Evolutionary conservation across 345 rosid species (phyloP).

Genomic region (Hibiscus mutabilis): DNA sequence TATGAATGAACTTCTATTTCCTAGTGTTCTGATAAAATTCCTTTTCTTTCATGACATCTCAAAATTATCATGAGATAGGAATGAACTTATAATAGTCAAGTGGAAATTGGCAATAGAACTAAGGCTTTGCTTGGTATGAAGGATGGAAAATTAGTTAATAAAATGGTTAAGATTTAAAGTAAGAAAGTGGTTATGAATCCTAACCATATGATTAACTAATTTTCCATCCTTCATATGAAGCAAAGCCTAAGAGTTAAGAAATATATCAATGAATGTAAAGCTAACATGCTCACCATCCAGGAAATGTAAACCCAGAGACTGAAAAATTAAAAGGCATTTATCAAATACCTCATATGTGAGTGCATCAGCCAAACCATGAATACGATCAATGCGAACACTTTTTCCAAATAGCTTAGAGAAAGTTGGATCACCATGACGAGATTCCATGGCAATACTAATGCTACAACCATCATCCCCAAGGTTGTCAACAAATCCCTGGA

Average conservation of each 20-base stretch:
- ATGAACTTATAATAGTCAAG: background rate
- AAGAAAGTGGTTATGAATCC: no score
- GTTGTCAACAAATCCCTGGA: conserved; percentile 88
- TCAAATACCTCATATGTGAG: conserved; percentile 78
- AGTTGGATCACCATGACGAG: conserved; percentile 94
- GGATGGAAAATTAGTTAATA: no score
- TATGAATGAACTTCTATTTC: background rate
- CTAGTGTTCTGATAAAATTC: background rate
- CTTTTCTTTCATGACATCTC: background rate
- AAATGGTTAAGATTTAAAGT: no score
- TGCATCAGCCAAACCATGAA: conserved; percentile 88
- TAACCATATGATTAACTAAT: no score
- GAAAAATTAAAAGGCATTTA: background rate
- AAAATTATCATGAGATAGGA: background rate
- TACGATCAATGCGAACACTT: conserved; percentile 84
- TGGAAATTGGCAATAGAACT: background rate
- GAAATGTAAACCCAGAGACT: background rate
- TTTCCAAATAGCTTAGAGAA: conserved; percentile 94
- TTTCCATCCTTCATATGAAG: no score
- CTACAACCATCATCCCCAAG: conserved; percentile 95
- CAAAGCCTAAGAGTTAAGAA: background rate
- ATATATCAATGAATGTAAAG: background rate
- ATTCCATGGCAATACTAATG: conserved; percentile 84
- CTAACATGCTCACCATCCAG: background rate
- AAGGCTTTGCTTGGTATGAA: background rate